Percentiles rank a stretch among this genome's conserved stretches.
These are phyloP conservation scores for Apophysomyces variabilis DNA, from an alignment of 371 early-diverging fungal species.

Conservation along the genomic window DNA sequence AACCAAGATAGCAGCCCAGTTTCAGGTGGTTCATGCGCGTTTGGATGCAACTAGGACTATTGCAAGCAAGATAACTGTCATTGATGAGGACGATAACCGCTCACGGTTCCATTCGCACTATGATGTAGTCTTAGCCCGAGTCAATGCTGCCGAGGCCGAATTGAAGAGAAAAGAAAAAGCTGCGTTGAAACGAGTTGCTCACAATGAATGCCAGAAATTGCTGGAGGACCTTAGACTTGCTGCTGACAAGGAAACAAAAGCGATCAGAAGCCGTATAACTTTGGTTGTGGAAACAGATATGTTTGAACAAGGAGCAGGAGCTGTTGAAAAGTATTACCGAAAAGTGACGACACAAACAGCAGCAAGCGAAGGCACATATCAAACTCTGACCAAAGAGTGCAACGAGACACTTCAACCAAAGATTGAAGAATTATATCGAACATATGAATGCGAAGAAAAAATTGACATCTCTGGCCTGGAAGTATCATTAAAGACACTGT, in stretches of 20 bases:
- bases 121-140: not conserved
- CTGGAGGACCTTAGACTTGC: not conserved
- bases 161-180: constrained; percentile 5
- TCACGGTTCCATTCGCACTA: not conserved
- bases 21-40: not conserved
- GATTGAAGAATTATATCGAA: not conserved
- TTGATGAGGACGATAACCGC: not conserved
- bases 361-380: not conserved
- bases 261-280: constrained; percentile 7
- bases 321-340: constrained; percentile 14
- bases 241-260: constrained; percentile 6
- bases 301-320: not conserved
- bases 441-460: not conserved
- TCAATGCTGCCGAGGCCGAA: not conserved
- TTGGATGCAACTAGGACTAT: not conserved
- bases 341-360: constrained; percentile 1
- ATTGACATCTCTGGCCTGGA: not conserved
- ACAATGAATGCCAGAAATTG: constrained; percentile 5
- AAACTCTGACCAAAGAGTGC: not conserved
- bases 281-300: not conserved
- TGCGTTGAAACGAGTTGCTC: constrained; percentile 2
- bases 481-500: not conserved
- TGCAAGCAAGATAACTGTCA: not conserved
- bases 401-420: constrained; percentile 1
- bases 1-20: not conserved